Base-by-base conservation (phyloP, 495 filamentous ascomycete genomes). In the Lindgomyces ingoldianus region DNA sequence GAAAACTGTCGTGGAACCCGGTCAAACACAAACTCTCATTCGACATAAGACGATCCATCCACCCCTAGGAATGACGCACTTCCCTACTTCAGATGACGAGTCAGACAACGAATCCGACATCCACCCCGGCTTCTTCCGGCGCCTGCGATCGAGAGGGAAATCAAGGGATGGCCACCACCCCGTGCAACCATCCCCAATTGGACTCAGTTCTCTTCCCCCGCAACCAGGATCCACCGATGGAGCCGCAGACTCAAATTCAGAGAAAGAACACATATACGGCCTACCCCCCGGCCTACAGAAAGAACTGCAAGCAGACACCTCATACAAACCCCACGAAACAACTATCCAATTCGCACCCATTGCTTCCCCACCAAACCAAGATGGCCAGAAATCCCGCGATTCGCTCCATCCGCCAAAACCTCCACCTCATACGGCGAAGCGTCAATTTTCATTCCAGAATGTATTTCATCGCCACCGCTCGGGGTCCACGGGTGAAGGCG, bases 391-490 rank as follows among this genome's bases (percentile, higher is more conserved):
- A n/a, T 73, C 72, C n/a, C 42, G 41, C 22, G 50, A 63, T 33
- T 61, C 60, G 62, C 64, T 78, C 73, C 44, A 69, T 63, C 81
- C 84, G 29, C 81, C 85, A 39, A 78, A 80, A 30, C 74, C 78
- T 0, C 72, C 73, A 24, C 56, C 84, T 79, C 76, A 80, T 74
- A 68, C 51, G 14, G 70, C 72, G 19, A 75, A 74, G 57, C 86
- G 94, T 36, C 91, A 97, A 73, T 98, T 97, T 78, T 92, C 88
- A 26, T 98, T 98, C 81, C 87, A 93, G 69, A 88, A 86, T 63
- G 84, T 94, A 50, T 91, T 96, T 74, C 78, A 80, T 61, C 60
- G 70, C 12, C 45, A 60, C 16, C 48, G 68, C 18, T 29, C 63
- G 12, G 64, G 55, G n/a, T 66, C 64, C 4, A 53, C 57, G 3